Evolutionary conservation across 768 basidiomycete species (phyloP).

Genomic region (Agrocybe praecox): DNA sequence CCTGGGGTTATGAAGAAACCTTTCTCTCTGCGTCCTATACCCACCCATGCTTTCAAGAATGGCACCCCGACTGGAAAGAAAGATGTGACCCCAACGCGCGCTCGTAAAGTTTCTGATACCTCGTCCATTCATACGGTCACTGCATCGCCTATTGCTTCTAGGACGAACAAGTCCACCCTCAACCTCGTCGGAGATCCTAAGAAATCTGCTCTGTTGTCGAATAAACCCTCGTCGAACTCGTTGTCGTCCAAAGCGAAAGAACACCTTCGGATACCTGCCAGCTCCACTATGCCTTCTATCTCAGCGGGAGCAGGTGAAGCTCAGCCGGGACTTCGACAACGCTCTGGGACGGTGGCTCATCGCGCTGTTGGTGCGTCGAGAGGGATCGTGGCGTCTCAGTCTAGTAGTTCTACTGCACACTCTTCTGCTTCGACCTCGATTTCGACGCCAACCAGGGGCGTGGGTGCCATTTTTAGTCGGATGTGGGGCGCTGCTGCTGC

Average conservation of each 20-base stretch:
- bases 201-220: slow-evolving; percentile 22
- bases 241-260: slow-evolving; percentile 14
- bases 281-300: slow-evolving; percentile 34
- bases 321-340: slow-evolving; percentile 15
- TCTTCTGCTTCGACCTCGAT: too few relatives aligned
- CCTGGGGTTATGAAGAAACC: slow-evolving; percentile 39
- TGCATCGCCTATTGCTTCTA: slow-evolving; percentile 27
- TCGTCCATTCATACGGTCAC: slow-evolving; percentile 53
- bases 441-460: slow-evolving; percentile 20
- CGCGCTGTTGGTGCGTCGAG: slow-evolving; percentile 13
- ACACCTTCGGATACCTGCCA: slow-evolving; percentile 25
- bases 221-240: slow-evolving; percentile 15
- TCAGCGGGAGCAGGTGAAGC: slow-evolving; percentile 8
- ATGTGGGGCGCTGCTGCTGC: slow-evolving; percentile 70
- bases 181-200: slow-evolving; percentile 9
- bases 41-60: slow-evolving; percentile 30
- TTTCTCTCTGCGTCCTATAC: slow-evolving; percentile 49
- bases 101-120: slow-evolving; percentile 51
- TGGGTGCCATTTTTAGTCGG: slow-evolving; percentile 64
- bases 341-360: slow-evolving; percentile 20
- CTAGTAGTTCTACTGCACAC: not conserved
- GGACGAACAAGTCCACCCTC: slow-evolving; percentile 3
- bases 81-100: slow-evolving; percentile 20
- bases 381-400: not conserved
- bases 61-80: slow-evolving; percentile 16